Evolutionary conservation across 1,284 basidiomycete species (phyloP), one percentile per base, ranked within the genome.

Genomic region (Baeospora myosura): DNA sequence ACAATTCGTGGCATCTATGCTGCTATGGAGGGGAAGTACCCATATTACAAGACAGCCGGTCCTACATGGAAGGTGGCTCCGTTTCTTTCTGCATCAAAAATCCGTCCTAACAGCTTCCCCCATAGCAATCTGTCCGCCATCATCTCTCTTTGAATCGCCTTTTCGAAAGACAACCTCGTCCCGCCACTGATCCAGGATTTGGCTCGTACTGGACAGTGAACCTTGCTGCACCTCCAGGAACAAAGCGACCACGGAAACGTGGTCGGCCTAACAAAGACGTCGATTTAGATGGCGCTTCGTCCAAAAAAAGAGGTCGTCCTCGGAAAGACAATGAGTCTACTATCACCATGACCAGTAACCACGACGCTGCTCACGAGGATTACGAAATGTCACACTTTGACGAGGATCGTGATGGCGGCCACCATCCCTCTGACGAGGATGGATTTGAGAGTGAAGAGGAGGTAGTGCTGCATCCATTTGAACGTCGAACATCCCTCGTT

Each of bases 191-290:
- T 56, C 85, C 85, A 10, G 85, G 84, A 5, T 86, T 86, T 56
- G 84, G 84, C 22, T 88, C 84, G 12, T 87, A 88, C 54, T 88
- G 84, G 84, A 87, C 83, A 23, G 84, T 88, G 14, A 88, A 88
- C 57, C 69, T 88, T 14, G 61, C 73, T 41, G 85, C 84, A 14
- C 84, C 85, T 11, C 85, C 83, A 2, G 85, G 84, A 17, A 87
- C 85, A 2, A 88, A 88, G 60, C 74, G 85, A 43, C 84, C 85
- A 24, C 74, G 85, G 16, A 88, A 88, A 58, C 74, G 84, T 44
- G 83, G 83, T n/a, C 69, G 80, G 25, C 62, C 74, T 4, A 75
- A 75, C 46, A 66, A 65, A 23, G 51, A 48, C n/a, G 53, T 53
- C 7, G 61, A 60, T 33, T 50, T 52, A 26, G 25, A 40, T 30